Evolutionary conservation across 352 stramenopile genomes (phyloP), one percentile per base, ranked within the genome.

Genomic region (Lagenidium giganteum): DNA sequence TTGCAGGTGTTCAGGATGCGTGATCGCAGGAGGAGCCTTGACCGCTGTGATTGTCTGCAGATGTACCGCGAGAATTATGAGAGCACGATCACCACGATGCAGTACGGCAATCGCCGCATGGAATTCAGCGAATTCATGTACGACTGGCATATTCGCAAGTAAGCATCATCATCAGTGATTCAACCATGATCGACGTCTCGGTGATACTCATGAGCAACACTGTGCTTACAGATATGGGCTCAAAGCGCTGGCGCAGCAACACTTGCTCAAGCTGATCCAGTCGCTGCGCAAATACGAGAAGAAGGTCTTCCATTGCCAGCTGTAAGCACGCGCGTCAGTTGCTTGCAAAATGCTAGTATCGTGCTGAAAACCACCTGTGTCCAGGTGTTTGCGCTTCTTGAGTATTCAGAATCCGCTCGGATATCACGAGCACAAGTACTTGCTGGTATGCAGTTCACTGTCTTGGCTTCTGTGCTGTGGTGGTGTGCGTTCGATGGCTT

Each of bases 61-160:
- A 67, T 90, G 24, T 91, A 88, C 51, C 75, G 72, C 8, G 78
- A 91, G 32, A 69, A 74, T 47, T 87, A 83, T 47, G 75, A 88
- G 52, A 54, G 61, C 17, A 79, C 78, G 54, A 46, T 81, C 8
- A 49, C 69, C 22, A 73, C 66, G 32, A 58, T 83, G n/a, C 76
- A 91, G 50, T 87, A 91, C 44, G 77, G 74, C 24, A 74, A 54
- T 47, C 66, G 74, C 3, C 72, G 75, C 21, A 91, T 86, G 63
- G 70, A 80, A 30, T 90, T 87, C 46, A 86, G 75, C 42, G 75
- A 91, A 51, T 91, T 88, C 42, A 69, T 91, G 37, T 88, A 88
- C 51, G 78, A 90, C 50, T 87, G 78, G 78, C 77, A 90, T 32
- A 82, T 87, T 26, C 75, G 78, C 37, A 90, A 90, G 63, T 85